These are phyloP conservation scores for Martiniozyma abietophila DNA, from an alignment of 805 yeast genomes.

Conservation along the genomic window DNA sequence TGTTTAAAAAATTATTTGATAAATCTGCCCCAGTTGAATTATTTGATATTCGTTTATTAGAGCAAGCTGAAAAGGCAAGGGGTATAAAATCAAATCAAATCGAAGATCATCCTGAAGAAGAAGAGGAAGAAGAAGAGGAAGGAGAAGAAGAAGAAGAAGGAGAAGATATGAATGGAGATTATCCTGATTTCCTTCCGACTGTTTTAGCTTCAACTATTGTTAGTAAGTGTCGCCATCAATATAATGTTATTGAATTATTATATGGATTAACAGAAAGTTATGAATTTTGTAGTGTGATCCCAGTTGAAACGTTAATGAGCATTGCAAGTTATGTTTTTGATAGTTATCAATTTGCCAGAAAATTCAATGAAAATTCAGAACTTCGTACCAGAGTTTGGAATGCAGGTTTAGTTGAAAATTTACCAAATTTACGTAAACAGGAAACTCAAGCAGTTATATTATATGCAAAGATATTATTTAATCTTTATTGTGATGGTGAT, in stretches of 20 bases:
- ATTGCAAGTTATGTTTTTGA: conserved; percentile 51
- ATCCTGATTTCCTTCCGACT: conserved; percentile 14
- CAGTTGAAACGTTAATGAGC: conserved; percentile 52
- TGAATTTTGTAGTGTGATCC: conserved; percentile 57
- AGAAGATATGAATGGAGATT: conserved; percentile 6
- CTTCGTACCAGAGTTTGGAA: conserved; percentile 83
- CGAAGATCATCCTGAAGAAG: conserved; percentile 14
- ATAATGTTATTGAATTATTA: conserved; percentile 78
- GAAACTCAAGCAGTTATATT: conserved; percentile 89
- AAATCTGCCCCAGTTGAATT: conserved; percentile 82
- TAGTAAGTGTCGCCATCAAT: conserved; percentile 84
- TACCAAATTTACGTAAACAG: conserved; percentile 87
- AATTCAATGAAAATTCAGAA: conserved; percentile 82
- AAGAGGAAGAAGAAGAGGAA: conserved; percentile 10
- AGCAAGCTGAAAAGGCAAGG: conserved; percentile 18
- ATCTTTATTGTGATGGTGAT: conserved; percentile 60
- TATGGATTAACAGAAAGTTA: conserved; percentile 71
- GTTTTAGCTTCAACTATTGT: conserved; percentile 60
- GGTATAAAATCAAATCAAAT: conserved; percentile 14
- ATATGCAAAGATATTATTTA: conserved; percentile 69
- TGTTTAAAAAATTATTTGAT: conserved; percentile 63
- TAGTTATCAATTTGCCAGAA: conserved; percentile 76
- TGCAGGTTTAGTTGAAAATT: conserved; percentile 83
- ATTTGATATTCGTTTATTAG: conserved; percentile 41
- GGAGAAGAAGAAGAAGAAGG: conserved; percentile 14